These are phyloP conservation scores for Xerocomus brunneocitrinus DNA, from an alignment of 768 basidiomycete species.

Conservation along the genomic window DNA sequence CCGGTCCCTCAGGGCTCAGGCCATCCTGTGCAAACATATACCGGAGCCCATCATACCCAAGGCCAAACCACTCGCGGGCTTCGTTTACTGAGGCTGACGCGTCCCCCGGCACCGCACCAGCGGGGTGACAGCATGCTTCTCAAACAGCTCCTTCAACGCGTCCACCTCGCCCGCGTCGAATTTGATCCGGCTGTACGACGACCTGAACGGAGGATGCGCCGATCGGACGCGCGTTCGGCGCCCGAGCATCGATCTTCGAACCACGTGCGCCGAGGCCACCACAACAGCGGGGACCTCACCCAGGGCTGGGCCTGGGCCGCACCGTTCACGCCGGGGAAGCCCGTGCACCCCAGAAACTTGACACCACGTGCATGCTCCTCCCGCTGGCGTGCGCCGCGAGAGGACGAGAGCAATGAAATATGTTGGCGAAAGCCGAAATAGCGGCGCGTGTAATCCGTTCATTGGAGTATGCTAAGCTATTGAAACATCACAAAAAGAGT, in stretches of 20 bases:
- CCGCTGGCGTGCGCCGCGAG: constrained; percentile 40
- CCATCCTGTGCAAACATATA: constrained; percentile 79
- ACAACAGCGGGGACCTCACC: background rate
- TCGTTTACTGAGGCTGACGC: background rate
- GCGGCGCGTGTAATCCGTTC: too few relatives aligned
- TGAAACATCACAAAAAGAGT: too few relatives aligned
- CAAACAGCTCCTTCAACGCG: constrained; percentile 37
- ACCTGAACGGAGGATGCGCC: constrained; percentile 8
- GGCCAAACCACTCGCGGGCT: constrained; percentile 24
- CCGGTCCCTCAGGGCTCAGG: constrained; percentile 49
- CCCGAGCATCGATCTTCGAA: constrained; percentile 8
- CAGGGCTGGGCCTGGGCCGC: constrained; percentile 7
- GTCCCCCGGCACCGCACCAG: background rate
- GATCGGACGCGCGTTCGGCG: background rate
- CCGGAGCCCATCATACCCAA: constrained; percentile 57
- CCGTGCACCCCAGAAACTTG: constrained; percentile 80
- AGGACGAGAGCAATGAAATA: too few relatives aligned
- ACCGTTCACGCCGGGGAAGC: constrained; percentile 53
- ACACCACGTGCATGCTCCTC: constrained; percentile 57
- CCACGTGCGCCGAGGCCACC: constrained; percentile 10
- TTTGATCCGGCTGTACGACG: constrained; percentile 45
- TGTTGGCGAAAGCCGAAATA: too few relatives aligned
- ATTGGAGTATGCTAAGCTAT: too few relatives aligned
- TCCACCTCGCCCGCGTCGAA: constrained; percentile 52
- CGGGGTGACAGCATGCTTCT: background rate